Base-by-base conservation (phyloP, 768 basidiomycete genomes). In the Tylopilus sp. region DNA sequence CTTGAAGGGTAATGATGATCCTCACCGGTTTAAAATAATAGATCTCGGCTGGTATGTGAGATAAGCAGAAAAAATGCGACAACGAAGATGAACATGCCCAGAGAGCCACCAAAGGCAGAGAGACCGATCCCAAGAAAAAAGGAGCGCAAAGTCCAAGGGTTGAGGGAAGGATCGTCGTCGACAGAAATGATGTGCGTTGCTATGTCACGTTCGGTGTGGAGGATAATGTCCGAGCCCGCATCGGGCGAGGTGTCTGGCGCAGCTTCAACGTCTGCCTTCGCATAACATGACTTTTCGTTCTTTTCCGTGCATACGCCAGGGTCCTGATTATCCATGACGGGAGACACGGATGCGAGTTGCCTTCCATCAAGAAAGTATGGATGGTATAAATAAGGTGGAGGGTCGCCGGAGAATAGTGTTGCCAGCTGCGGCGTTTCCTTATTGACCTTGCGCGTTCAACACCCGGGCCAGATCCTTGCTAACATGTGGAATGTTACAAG, bases 21-120 rank as follows among this genome's bases (percentile, higher is more conserved):
- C 26, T n/a, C n/a, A 40, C 79, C 5, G 79, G 79, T 63, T 81
- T 81, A 64, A 80, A 82, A 60, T 81, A 82, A 61, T 80, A 81
- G 21, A 82, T 81, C 57, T 82, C 74, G 26, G 79, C 79, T 79
- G 41, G 22, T 30, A 8, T 21, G 22, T 18, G 35, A 54, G 4
- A 48, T 55, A 40, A 44, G 2, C 0, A 18, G 21, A 51, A 50
- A 18, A 51, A 50, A 21, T n/a, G 5, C 23, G 20, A 40, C n/a
- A 40, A 12, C 4, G 6, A 5, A 44, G 15, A 21, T 25, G 35
- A 12, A 61, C 64, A 17, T 60, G 75, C 77, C 78, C 26, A 82
- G 79, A 69, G 68, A 79, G 51, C n/a, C n/a, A n/a, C n/a, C n/a
- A n/a, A n/a, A n/a, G n/a, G n/a, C n/a, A n/a, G n/a, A n/a, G n/a